A percentile compares a stretch with the other conserved stretches of the same genome.
Conservation (phyloP, 768 basidiomycete genomes). For the Hygrocybe punicea region DNA sequence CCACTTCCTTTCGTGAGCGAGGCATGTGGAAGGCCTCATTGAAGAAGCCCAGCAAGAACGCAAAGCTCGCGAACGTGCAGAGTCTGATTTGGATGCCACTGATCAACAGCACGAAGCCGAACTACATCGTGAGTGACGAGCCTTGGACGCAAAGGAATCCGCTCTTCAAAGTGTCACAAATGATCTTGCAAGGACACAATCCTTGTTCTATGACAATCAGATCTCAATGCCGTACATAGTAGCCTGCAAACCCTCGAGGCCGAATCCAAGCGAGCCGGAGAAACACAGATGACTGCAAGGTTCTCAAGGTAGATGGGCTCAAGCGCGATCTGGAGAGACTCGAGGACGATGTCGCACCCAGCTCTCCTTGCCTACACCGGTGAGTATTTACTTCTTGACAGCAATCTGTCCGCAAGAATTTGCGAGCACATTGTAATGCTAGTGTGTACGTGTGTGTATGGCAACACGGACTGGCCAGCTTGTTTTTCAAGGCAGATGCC, state of each 20-base stretch:
- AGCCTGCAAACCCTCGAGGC: conserved; percentile 69
- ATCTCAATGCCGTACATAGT: conserved; percentile 68
- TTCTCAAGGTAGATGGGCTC: conserved; percentile 86
- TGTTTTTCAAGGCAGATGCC: no score
- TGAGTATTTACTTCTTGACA: conserved; percentile 64
- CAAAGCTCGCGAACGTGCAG: conserved; percentile 50
- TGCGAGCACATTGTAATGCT: no score
- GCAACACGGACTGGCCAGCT: no score
- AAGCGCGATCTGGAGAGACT: conserved; percentile 78
- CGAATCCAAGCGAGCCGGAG: conserved; percentile 77
- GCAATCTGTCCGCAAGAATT: conserved; percentile 65
- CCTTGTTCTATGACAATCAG: conserved; percentile 70
- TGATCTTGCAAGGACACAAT: conserved; percentile 60
- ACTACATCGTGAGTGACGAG: conserved; percentile 55
- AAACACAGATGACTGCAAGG: conserved; percentile 75
- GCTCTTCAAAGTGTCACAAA: conserved; percentile 60
- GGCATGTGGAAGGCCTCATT: conserved; percentile 70
- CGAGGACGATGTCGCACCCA: conserved; percentile 76
- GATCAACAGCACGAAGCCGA: conserved; percentile 63
- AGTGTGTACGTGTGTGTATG: no score
- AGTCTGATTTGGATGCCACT: conserved; percentile 53
- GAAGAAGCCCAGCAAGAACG: conserved; percentile 58
- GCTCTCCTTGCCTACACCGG: conserved; percentile 70
- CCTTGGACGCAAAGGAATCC: conserved; percentile 67
- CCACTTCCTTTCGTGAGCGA: conserved; percentile 67